Evolutionary conservation across 768 basidiomycete species (phyloP), one percentile per base, ranked within the genome.

Genomic region (Macrocybe gigantea): DNA sequence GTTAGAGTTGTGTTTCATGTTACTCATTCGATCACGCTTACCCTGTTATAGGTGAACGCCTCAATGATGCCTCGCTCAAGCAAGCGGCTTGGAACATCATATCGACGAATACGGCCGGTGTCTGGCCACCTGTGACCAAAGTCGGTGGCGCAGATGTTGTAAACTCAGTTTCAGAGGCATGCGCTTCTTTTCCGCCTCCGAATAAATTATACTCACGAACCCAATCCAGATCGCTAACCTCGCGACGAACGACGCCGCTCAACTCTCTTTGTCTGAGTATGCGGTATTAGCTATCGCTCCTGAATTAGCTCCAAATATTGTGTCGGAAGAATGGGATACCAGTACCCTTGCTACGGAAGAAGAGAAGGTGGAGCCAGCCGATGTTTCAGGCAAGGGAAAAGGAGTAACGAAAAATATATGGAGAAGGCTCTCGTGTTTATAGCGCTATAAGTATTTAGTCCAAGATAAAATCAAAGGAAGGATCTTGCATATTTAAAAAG

Each of bases 101-200:
- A 38, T 62, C 52, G 41, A 56, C 48, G 1, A 67, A 64, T 41
- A 66, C 58, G 6, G 62, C 60, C 12, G 68, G 68, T 4, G 60
- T 70, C 12, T 68, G 62, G 58, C 55, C 60, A n/a, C 64, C 65
- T 35, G 57, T 60, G 47, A 76, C 69, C 13, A 57, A 66, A 8
- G 58, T 76, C 31, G 65, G 75, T 41, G 70, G 69, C 5, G 65
- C 61, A 12, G 65, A 74, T 34, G 71, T 83, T 50, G 68, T 82
- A 8, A 71, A 77, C 43, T 68, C 68, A 6, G 61, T 72, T 51
- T 59, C 56, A 0, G 74, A 80, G 38, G 64, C 72, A 48, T 5
- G 37, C 41, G 14, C 33, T 33, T 34, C 33, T 33, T 40, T 13
- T n/a, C 12, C 6, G 8, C 13, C 14, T 37, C 14, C 37, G 31